These are phyloP conservation scores for Russula lepida DNA, from an alignment of 768 basidiomycete genomes.

Conservation along the genomic window DNA sequence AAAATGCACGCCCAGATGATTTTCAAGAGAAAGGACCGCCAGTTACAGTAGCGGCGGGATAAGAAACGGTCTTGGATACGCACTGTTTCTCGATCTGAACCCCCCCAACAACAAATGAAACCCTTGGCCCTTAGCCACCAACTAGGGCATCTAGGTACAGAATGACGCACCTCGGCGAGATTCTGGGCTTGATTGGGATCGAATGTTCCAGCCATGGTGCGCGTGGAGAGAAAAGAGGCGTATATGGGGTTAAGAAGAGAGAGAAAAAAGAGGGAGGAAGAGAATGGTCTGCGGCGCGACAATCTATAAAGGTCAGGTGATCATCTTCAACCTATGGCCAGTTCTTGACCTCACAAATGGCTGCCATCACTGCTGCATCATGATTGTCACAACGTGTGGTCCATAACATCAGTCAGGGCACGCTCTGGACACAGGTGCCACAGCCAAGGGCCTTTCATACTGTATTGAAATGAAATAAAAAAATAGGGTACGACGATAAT, in stretches of 20 bases:
- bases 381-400: no score
- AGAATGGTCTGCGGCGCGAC: neutral
- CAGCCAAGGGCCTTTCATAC: neutral
- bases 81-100: conserved; percentile 92
- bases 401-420: neutral
- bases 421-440: neutral
- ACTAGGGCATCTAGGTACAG: neutral
- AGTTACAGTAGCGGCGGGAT: neutral
- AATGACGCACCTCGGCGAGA: conserved; percentile 59
- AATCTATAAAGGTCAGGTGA: neutral
- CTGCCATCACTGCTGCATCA: neutral
- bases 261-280: neutral
- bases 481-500: neutral
- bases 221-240: neutral
- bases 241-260: neutral
- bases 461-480: neutral
- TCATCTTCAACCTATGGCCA: neutral
- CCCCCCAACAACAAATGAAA: neutral
- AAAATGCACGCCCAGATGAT: neutral
- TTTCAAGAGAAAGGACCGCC: neutral
- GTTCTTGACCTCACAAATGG: no score
- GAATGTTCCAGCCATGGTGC: conserved; percentile 37
- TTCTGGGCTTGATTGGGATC: conserved; percentile 93
- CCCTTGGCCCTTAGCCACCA: neutral
- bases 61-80: conserved; percentile 26